Percentiles rank a stretch among this genome's conserved stretches.
Conservation (phyloP, 2,329 filamentous ascomycete species). For the Penicillium sp. region DNA sequence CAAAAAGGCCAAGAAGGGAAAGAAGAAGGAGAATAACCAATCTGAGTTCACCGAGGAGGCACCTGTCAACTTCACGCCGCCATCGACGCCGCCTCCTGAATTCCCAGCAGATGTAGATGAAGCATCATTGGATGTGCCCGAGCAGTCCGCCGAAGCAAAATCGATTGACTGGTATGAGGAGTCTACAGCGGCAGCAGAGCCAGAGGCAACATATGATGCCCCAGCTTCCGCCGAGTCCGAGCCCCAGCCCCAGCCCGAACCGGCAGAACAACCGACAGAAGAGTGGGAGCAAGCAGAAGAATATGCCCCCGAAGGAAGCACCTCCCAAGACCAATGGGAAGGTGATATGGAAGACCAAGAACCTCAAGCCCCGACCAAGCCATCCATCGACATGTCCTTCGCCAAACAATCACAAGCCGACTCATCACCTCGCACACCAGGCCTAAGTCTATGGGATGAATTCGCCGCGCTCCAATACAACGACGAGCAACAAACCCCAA, state of each 20-base stretch:
- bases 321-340: constrained; percentile 4
- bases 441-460: constrained; percentile 41
- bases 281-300: background rate
- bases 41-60: constrained; percentile 19
- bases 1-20: constrained; percentile 30
- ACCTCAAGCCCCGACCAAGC: constrained; percentile 8
- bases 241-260: background rate
- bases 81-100: constrained; percentile 37
- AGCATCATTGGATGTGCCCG: background rate
- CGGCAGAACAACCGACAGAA: background rate
- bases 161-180: background rate
- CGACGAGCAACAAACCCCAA: constrained; percentile 21
- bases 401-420: constrained; percentile 36
- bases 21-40: constrained; percentile 31
- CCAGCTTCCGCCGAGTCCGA: constrained; percentile 1
- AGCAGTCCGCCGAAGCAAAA: background rate
- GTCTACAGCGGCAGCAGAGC: background rate
- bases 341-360: background rate
- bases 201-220: background rate
- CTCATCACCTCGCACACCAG: constrained; percentile 29
- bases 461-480: constrained; percentile 38
- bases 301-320: background rate
- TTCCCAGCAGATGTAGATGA: background rate
- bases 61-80: constrained; percentile 36
- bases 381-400: constrained; percentile 39